Evolutionary conservation across 2,329 filamentous ascomycete species (phyloP).

Genomic region (Pezicula carpinea): DNA sequence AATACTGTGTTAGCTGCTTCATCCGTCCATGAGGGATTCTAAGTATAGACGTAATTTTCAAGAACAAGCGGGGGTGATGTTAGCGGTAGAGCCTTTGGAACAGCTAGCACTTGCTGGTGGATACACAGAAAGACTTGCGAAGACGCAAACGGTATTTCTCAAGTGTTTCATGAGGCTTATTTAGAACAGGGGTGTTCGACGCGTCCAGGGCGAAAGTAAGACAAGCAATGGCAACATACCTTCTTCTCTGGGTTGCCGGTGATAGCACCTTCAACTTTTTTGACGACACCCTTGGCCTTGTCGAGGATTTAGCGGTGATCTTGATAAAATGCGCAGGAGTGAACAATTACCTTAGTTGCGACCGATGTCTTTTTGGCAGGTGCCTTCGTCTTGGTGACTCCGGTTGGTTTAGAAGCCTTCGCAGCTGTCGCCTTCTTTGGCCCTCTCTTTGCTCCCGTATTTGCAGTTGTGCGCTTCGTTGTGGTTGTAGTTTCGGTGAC

Average conservation of each 20-base stretch:
- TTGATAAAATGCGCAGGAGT: neutral
- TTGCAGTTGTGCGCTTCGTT: constrained; percentile 24
- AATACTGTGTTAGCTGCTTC: constrained; percentile 6
- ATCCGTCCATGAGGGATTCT: neutral
- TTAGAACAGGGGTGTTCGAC: constrained; percentile 4
- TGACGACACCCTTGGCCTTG: constrained; percentile 27
- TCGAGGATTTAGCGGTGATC: constrained; percentile 11
- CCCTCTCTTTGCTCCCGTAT: constrained; percentile 24
- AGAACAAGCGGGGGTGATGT: neutral
- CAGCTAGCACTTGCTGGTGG: neutral
- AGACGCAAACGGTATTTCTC: too few relatives aligned
- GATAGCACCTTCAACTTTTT: constrained; percentile 27
- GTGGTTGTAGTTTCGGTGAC: constrained; percentile 20
- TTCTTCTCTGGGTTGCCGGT: constrained; percentile 33
- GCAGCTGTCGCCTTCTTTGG: constrained; percentile 28
- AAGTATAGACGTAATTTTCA: neutral
- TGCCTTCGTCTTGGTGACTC: constrained; percentile 26
- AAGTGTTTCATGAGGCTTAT: too few relatives aligned
- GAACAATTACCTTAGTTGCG: constrained; percentile 22
- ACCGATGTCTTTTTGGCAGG: constrained; percentile 27
- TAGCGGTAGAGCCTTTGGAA: neutral
- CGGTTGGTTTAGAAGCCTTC: constrained; percentile 26
- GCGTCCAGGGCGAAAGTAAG: constrained; percentile 19
- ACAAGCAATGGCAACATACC: constrained; percentile 20
- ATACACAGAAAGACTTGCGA: neutral